These are phyloP conservation scores for Artemisia annua DNA, from an alignment of 129 eudicot genomes.

Conservation along the genomic window DNA sequence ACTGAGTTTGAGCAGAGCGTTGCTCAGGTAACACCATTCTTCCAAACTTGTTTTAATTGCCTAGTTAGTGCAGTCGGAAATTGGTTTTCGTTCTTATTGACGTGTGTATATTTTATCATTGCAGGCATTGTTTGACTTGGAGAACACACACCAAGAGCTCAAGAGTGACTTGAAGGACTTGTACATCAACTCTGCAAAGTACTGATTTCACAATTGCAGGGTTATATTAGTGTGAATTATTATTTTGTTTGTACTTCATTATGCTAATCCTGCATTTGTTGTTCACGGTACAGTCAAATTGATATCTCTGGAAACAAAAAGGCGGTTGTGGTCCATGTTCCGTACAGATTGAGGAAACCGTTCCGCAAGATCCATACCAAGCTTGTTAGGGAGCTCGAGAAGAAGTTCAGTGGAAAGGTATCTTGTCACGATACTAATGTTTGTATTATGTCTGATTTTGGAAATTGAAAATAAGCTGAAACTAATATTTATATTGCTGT, in stretches of 20 bases:
- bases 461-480: background rate
- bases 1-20: slow-evolving; percentile 47
- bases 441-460: background rate
- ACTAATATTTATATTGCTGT: background rate
- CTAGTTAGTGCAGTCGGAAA: background rate
- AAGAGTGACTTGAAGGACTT: slow-evolving; percentile 83
- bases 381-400: slow-evolving; percentile 94
- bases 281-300: slow-evolving; percentile 51
- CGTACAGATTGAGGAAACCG: slow-evolving; percentile 74
- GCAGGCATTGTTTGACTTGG: slow-evolving; percentile 65
- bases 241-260: background rate
- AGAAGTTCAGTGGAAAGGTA: slow-evolving; percentile 96
- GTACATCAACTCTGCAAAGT: slow-evolving; percentile 70
- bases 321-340: slow-evolving; percentile 79
- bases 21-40: slow-evolving; percentile 31
- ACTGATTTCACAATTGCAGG: background rate
- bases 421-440: background rate
- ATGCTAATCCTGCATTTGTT: background rate
- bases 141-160: slow-evolving; percentile 68
- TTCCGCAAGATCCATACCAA: slow-evolving; percentile 80
- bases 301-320: slow-evolving; percentile 72
- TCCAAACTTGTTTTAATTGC: background rate
- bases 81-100: background rate
- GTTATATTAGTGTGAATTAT: background rate
- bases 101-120: background rate